Evolutionary conservation across 495 filamentous ascomycete genomes (phyloP), one percentile per base, ranked within the genome.

Genomic region (Podospora pseudoanserina): DNA sequence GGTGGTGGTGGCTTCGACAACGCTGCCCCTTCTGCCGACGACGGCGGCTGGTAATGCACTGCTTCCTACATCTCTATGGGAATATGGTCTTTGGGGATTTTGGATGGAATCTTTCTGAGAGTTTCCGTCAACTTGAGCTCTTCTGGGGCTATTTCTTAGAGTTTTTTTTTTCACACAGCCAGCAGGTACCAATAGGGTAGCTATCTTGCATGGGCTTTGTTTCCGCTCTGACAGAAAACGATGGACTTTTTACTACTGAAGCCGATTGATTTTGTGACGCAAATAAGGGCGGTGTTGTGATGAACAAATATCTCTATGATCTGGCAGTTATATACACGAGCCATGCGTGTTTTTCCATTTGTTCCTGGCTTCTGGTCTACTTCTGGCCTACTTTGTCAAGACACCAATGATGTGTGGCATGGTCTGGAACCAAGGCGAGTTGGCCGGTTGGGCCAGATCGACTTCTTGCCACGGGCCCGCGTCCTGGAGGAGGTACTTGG

Each of bases 401-500:
- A 72, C 71, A 20, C 72, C 72, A 53, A 68, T 72, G 60, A 70
- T 60, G 79, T 91, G 86, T 34, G 88, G 87, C 71, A 88, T 70
- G 49, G 76, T 70, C 3, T 80, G 72, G 72, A 78, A 85, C 76
- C 78, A 80, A 67, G 80, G 82, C 63, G 81, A 82, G 60, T 71
- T 74, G 26, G 80, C 75, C 16, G 80, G 79, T 61, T 78, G 77
- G 13, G 30, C 74, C 70, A 91, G 72, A 59, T 89, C 82, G 61
- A 89, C 74, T 55, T 79, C 76, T 63, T 78, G 77, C 87, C 88
- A 91, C 26, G 83, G 80, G 0, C 86, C 88, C 70, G 82, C 86
- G 23, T 75, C 73, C 3, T 49, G 39, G 39, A 78, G 78, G 57
- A 91, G 73, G 70, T 74, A 83, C 64, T 73, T 71, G 69, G 79